Percentiles rank a stretch among this genome's conserved stretches.
These are phyloP conservation scores for Echeveria elegans DNA, from an alignment of 164 flowering plant genomes.

Conservation along the genomic window DNA sequence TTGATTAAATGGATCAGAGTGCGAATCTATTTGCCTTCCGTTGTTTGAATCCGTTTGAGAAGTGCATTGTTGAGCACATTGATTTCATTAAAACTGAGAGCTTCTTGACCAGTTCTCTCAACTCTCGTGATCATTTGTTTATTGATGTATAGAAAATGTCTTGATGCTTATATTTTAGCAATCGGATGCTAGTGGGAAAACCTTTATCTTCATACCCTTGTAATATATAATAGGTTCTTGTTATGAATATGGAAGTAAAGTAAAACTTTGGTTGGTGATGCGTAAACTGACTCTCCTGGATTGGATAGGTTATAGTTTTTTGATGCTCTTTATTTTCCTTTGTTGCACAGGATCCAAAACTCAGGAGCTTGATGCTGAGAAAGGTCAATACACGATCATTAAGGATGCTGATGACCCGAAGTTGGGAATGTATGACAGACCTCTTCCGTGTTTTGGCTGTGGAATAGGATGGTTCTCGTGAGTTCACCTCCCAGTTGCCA, in stretches of 20 bases:
- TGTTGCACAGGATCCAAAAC: neutral
- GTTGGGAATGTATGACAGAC: conserved; percentile 34
- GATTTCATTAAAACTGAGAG: neutral
- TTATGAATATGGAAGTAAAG: too few relatives aligned
- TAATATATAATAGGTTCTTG: too few relatives aligned
- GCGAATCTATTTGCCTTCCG: neutral
- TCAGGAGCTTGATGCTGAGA: conserved; percentile 4
- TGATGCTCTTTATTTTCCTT: neutral
- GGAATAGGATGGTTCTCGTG: conserved; percentile 52
- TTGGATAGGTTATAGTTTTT: neutral
- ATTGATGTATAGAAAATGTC: too few relatives aligned
- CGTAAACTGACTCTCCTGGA: neutral
- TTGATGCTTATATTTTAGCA: too few relatives aligned
- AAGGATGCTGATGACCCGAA: conserved; percentile 21
- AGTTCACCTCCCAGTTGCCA: conserved; percentile 13
- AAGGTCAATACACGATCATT: conserved; percentile 21
- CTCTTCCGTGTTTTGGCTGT: conserved; percentile 45
- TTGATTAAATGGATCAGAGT: neutral
- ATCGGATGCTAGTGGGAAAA: too few relatives aligned
- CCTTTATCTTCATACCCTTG: too few relatives aligned
- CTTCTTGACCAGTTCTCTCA: neutral
- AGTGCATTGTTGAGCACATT: neutral
- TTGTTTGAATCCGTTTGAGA: neutral
- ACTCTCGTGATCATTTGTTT: neutral
- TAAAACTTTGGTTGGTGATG: neutral